Evolutionary conservation across 352 stramenopile genomes (phyloP), one percentile per base, ranked within the genome.

Genomic region (Phytopythium chamaehyphon): DNA sequence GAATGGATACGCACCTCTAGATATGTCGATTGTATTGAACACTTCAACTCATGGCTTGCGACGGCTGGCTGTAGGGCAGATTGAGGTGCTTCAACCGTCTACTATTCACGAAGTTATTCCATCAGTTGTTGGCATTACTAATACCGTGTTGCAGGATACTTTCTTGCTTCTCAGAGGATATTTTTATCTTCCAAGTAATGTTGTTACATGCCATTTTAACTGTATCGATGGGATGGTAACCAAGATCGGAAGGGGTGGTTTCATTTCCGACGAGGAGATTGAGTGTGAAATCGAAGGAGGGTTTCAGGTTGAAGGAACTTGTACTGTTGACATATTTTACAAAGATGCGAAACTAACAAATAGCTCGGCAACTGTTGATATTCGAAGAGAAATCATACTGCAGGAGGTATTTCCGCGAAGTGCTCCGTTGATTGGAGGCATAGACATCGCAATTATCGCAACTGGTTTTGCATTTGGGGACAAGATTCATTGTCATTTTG

Each of bases 141-240:
- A 19, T 12, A 15, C 9, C 11, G 15, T 37, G n/a, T 26, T 6
- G 15, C 14, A 16, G 1, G n/a, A 21, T 3, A 33, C 24, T 18
- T 16, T 33, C 16, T 73, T 77, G 18, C 28, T 64, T 39, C 38
- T 81, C 16, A 47, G 64, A 51, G 70, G 70, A 5, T 37, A 16
- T 2, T 81, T 77, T 47, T 38, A 26, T 18, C 66, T 71, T 37
- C 28, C 51, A 9, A 64, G 57, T 12, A 51, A 60, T 39, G 33
- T 53, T 18, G 49, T 54, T 8, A 22, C 18, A 6, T 81, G 70
- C 33, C 40, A 53, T 21, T 62, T 76, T 16, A 51, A 38, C 6
- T 77, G 64, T 35, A 43, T 16, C 22, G 61, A 15, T 16, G 43
- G 8, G 23, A 24, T 14, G 7, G 44, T 10, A 35, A 26, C 24